Evolutionary conservation across 345 rosid species (phyloP), one percentile per base, ranked within the genome.

Genomic region (Corchorus capsularis): DNA sequence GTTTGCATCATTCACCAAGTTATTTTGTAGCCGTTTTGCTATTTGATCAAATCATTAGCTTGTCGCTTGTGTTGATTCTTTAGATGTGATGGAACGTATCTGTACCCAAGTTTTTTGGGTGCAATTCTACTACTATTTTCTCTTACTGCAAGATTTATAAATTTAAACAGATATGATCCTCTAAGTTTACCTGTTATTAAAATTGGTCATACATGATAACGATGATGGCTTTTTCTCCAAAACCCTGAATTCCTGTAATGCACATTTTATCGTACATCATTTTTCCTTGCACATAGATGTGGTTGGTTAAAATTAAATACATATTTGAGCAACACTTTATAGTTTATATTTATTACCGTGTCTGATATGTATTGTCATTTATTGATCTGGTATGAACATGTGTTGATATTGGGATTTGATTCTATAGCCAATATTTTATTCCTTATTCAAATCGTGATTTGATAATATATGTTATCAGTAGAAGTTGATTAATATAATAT

Each of bases 1-100:
- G 92, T 88, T 72, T 63, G 78, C 74, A 41, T 19, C 66, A 43
- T 61, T 52, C 34, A 6, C 76, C 75, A 54, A 10, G 7, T 73
- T 66, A 64, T 75, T 16, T 41, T 12, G 65, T 12, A 41, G 69
- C 54, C 22, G 13, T 46, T 67, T 4, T 45, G 32, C 37, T 66
- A 45, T 66, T 69, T 50, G 60, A 34, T 50, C 37, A 50, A 45
- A 9, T 71, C 45, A 19, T 70, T 47, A 56, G 47, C 41, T 61
- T 47, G 20, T 13, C 45, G 15, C 15, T 73, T 16, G n/a, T 69
- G 35, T 63, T 69, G 14, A 41, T 43, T 45, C 19, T 66, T 75
- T 37, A 73, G 49, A 69, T 65, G 54, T 54, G 66, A 69, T 62
- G 37, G 47, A 55, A 62, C 59, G 49, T 75, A 37, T 54, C 8